Conservation (phyloP, 2,329 filamentous ascomycete genomes). For the Plenodomus biglobosus region DNA sequence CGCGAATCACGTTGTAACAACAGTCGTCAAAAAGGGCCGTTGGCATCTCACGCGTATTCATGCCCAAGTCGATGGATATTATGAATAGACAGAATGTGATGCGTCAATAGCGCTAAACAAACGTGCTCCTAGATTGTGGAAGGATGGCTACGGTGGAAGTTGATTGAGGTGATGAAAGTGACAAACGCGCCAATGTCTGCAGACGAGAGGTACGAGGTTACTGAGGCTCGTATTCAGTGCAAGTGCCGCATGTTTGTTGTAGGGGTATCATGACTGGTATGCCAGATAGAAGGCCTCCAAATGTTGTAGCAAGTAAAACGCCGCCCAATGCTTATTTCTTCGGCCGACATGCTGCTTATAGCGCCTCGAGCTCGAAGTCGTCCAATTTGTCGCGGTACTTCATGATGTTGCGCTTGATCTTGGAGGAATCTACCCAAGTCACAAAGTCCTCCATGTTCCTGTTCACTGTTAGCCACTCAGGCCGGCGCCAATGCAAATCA, state of each 20-base stretch:
- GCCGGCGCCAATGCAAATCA: neutral
- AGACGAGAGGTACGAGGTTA: no score
- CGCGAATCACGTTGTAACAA: neutral
- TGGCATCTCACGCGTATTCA: neutral
- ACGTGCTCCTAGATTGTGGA: neutral
- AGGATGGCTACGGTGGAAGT: neutral
- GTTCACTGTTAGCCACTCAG: slow-evolving; percentile 4
- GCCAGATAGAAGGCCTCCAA: slow-evolving; percentile 14
- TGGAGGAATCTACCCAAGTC: slow-evolving; percentile 92
- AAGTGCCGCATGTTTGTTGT: no score
- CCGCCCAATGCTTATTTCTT: slow-evolving; percentile 16
- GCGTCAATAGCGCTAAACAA: neutral
- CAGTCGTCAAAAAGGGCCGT: no score
- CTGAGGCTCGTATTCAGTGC: no score
- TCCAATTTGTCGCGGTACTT: slow-evolving; percentile 93
- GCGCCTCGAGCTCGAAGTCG: slow-evolving; percentile 75
- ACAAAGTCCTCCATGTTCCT: slow-evolving; percentile 93
- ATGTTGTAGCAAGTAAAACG: slow-evolving; percentile 25
- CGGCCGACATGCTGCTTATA: slow-evolving; percentile 11
- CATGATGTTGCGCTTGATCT: slow-evolving; percentile 96
- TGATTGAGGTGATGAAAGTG: neutral
- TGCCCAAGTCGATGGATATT: no score
- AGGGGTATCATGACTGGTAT: slow-evolving; percentile 14
- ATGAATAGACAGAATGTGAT: neutral
- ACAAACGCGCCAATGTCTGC: no score